phyloP scores from a whole-genome alignment of 257 asterid genomes.

The Knoxia roxburghii region DNA sequence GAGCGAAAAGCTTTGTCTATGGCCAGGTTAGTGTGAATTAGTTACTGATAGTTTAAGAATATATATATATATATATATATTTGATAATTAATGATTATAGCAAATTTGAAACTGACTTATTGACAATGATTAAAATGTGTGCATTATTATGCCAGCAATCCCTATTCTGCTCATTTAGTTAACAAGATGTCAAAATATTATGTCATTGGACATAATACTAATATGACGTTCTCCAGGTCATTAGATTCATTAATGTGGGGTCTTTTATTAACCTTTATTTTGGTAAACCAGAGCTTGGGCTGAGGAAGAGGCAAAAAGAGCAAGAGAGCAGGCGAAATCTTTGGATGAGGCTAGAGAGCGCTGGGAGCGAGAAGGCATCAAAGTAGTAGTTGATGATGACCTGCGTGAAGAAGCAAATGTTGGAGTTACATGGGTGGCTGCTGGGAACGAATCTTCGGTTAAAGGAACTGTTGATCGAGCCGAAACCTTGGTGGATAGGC shows the following conservation, averaged over 20 bases:
- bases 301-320: constrained; percentile 92
- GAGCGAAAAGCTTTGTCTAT: constrained; percentile 92
- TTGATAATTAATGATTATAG: background rate
- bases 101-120: background rate
- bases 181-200: too few relatives aligned
- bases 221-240: background rate
- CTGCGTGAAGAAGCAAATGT: constrained; percentile 78
- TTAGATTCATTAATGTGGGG: background rate
- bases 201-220: background rate
- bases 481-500: constrained; percentile 63
- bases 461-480: constrained; percentile 69
- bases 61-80: background rate
- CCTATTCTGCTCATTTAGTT: background rate
- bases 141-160: background rate
- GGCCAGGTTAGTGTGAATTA: constrained; percentile 57
- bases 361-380: constrained; percentile 84
- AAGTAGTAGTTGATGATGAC: constrained; percentile 78
- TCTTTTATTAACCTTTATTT: background rate
- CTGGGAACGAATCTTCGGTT: constrained; percentile 52
- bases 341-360: constrained; percentile 85
- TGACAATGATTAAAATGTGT: background rate
- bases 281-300: constrained; percentile 70
- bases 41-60: constrained; percentile 17
- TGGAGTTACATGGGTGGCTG: constrained; percentile 61
- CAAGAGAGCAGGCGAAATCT: constrained; percentile 84